These are phyloP conservation scores for Talaromyces verruculosus DNA, from an alignment of 2,329 filamentous ascomycete genomes.

Conservation along the genomic window DNA sequence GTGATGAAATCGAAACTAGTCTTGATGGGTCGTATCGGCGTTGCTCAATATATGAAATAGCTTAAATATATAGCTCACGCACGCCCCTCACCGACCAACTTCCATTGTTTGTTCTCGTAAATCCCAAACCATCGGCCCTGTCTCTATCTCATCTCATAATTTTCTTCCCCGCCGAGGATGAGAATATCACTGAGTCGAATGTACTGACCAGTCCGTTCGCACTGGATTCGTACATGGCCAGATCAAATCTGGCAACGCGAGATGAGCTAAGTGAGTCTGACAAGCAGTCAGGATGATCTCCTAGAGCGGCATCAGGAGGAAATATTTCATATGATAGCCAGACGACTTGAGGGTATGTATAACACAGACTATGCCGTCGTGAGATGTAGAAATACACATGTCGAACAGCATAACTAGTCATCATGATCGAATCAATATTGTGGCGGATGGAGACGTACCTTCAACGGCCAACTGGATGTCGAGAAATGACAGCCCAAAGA, in stretches of 20 bases:
- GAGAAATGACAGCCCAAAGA: background rate
- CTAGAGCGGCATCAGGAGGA: background rate
- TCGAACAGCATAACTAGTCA: background rate
- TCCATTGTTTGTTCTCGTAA: background rate
- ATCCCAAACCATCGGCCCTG: background rate
- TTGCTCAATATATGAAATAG: conserved; percentile 1
- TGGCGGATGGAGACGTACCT: background rate
- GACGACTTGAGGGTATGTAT: background rate
- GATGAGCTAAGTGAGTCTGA: background rate
- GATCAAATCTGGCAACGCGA: background rate
- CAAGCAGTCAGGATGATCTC: background rate
- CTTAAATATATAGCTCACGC: conserved; percentile 9
- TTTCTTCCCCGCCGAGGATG: background rate
- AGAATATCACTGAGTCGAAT: background rate
- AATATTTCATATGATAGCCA: background rate
- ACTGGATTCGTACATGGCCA: background rate
- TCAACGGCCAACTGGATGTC: background rate
- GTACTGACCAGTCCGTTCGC: background rate
- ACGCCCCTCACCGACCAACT: conserved; percentile 3
- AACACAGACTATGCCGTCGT: background rate
- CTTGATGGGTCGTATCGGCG: conserved; percentile 8
- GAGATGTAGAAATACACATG: background rate
- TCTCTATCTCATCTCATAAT: background rate
- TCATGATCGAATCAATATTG: background rate
- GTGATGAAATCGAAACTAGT: conserved; percentile 7